Evolutionary conservation across 2,329 filamentous ascomycete species (phyloP), one percentile per base, ranked within the genome.

Genomic region (Fusarium siculi): DNA sequence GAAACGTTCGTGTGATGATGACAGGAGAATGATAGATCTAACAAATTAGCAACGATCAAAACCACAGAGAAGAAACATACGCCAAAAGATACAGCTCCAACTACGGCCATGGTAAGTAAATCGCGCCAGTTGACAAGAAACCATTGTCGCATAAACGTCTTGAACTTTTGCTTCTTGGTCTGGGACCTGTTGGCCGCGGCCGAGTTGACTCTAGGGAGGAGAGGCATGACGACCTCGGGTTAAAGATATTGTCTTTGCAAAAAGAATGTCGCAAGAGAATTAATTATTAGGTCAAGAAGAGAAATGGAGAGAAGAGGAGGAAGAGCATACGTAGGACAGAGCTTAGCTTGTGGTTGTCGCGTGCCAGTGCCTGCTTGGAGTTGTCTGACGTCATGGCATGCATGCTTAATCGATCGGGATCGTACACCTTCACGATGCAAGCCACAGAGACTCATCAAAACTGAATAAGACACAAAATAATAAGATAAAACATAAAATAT

Each of bases 61-160:
- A 5, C 14, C 3, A 23, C 2, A 21, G n/a, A 4, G 6, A 16
- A 34, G 2, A 23, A n/a, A 46, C 66, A 15, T 76, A 83, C 82
- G 10, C 72, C 77, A 39, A 82, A 60, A 15, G 79, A 73, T 5
- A 80, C 58, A 11, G 64, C 74, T 3, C 74, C 90, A 76, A 92
- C 83, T 14, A 84, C 67, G 12, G 82, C 81, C 87, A 92, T 90
- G 23, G 87, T 88, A 11, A 92, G 67, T 34, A 92, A 81, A 73
- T 93, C 91, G 5, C 87, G 79, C 84, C 87, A 90, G 28, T 87
- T 89, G 10, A 86, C 81, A 64, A 86, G 87, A 68, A 91, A 70
- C 90, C 90, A 93, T 77, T 88, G 65, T 37, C 55, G 54, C 30
- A 78, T 30, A 37, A 82, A 81, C 4, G 52, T 23, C 30, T 66